Base-by-base conservation (phyloP, 2,329 filamentous ascomycete species). In the Cordyceps javanica region DNA sequence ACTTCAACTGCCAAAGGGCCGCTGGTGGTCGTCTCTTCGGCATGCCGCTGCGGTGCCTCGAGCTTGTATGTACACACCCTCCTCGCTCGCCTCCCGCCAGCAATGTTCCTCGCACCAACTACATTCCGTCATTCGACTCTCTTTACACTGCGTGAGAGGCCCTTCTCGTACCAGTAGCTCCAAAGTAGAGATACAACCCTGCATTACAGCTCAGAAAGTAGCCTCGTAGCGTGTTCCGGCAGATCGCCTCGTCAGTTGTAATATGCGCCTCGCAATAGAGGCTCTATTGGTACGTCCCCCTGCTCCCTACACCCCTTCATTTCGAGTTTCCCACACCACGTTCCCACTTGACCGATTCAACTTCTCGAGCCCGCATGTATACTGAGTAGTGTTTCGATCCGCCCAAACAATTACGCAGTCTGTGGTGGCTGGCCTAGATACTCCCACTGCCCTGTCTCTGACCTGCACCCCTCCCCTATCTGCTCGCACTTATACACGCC, bases 321-420 rank as follows among this genome's bases (percentile, higher is more conserved):
- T 49, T 60, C 54, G 34, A 52, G 39, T 39, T 39, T 34, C 28
- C 57, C 39, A 57, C 39, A 56, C 51, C 51, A 45, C 38, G 41
- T 57, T 56, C 39, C 51, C 51, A 54, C 51, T 42, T 54, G 39
- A 38, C 11, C 39, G 51, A 44, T 54, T 44, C 28, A 28, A 54
- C 38, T 28, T 42, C 28, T 8, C 51, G 16, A 34, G 28, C 34
- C 26, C 26, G 28, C 28, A 25, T 44, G 51, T 25, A 26, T n/a
- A n/a, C n/a, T n/a, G n/a, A n/a, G n/a, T 54, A 44, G 26, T 19
- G 28, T 13, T 36, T 25, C 39, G 38, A 54, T 54, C 26, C 13
- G 49, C 49, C 38, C 25, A 28, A 34, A 44, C 28, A 44, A 34
- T 54, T 36, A 54, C 51, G 51, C 51, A 54, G 51, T 16, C 16